Evolutionary conservation across 2,329 filamentous ascomycete species (phyloP), one percentile per base, ranked within the genome.

Genomic region (Epichloe gansuensis): DNA sequence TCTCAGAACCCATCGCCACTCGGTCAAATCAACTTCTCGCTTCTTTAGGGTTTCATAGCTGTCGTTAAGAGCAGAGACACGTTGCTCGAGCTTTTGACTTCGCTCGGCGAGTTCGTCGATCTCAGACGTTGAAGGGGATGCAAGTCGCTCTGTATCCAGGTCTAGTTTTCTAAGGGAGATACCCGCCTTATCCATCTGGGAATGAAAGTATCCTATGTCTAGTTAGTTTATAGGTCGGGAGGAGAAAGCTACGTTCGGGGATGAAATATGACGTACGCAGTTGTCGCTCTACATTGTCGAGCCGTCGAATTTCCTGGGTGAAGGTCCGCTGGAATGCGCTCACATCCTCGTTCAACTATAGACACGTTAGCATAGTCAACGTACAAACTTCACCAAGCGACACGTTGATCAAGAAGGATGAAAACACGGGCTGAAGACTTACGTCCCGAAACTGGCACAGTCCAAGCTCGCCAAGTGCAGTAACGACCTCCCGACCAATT

Each of bases 31-130:
- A 54, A 95, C 88, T 74, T 97, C 93, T 53, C 91, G 84, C 74
- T 93, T 96, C 80, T 97, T 97, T 68, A 98, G 72, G 15, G 89
- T 96, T 74, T 98, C 93, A 70, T 98, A 97, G 74, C 90, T 97
- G 66, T 97, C 93, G 67, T 97, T 97, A 56, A 98, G 74, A 59
- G 90, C 91, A 53, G 82, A 84, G 59, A 98, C 82, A 56, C 93
- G 82, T 72, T 94, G 87, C 71, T 98, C 93, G 52, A 98, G 78
- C 69, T 83, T 86, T 71, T 97, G 88, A 67, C 89, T 88, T 63
- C 91, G 87, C 66, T 97, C 91, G 53, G 89, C 81, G 56, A 98
- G 81, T 68, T 96, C 90, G 65, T 98, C 93, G 57, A 98, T 98
- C 71, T 98, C 93, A 57, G 89, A 85, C 42, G 91, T 91, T 47